Evolutionary conservation across 441 rosid genomes (phyloP).

Genomic region (Iberis amara): DNA sequence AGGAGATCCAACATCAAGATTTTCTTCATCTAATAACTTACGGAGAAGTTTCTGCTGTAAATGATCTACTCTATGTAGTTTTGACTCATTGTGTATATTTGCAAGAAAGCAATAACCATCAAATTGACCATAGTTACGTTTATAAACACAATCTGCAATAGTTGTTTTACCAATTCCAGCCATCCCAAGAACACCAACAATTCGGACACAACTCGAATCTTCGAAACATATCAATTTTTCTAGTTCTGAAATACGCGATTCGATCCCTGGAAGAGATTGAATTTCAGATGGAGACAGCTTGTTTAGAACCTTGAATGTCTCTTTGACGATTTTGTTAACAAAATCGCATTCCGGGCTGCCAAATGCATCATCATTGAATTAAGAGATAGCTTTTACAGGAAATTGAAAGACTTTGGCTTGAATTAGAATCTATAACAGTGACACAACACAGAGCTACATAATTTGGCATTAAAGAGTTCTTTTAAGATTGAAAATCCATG

Average conservation of each 20-base stretch:
- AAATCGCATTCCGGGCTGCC: background rate
- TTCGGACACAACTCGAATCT: background rate
- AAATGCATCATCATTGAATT: background rate
- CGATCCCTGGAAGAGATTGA: background rate
- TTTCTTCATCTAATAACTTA: background rate
- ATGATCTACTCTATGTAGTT: background rate
- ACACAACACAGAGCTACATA: too few relatives aligned
- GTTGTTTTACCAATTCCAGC: background rate
- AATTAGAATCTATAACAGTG: too few relatives aligned
- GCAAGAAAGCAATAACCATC: background rate
- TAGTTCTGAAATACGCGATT: background rate
- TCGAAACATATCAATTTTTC: background rate
- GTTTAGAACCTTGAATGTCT: background rate
- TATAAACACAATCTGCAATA: background rate
- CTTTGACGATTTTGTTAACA: background rate
- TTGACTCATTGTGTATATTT: background rate
- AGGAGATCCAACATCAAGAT: background rate
- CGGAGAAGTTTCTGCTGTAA: constrained; percentile 1
- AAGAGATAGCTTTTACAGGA: too few relatives aligned
- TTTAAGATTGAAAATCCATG: too few relatives aligned
- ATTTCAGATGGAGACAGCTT: background rate
- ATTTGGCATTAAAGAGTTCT: too few relatives aligned
- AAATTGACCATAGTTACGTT: background rate
- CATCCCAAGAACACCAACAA: background rate
- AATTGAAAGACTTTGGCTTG: too few relatives aligned